These are phyloP conservation scores for Scedosporium minutisporum DNA, from an alignment of 2,329 filamentous ascomycete species.

Conservation along the genomic window DNA sequence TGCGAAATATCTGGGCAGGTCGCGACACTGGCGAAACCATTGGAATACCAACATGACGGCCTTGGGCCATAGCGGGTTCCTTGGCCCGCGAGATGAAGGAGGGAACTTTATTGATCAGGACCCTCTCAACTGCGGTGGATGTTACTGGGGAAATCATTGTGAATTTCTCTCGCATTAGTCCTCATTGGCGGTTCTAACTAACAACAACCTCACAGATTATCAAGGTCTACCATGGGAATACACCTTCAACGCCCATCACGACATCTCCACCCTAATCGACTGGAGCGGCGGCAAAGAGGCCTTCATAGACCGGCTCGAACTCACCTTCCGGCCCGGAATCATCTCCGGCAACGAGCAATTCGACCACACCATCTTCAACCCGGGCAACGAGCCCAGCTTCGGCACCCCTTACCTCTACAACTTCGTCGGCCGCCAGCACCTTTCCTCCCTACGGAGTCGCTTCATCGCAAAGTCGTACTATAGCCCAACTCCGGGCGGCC, in stretches of 20 bases:
- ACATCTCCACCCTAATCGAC: conserved; percentile 44
- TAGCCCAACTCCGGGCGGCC: conserved; percentile 39
- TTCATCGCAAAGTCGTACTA: conserved; percentile 52
- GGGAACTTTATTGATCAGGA: conserved; percentile 42
- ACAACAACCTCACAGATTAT: conserved; percentile 29
- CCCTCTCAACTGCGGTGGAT: conserved; percentile 49
- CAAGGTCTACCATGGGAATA: conserved; percentile 56
- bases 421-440: conserved; percentile 53
- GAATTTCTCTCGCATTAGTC: background rate
- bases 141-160: conserved; percentile 55
- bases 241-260: conserved; percentile 63
- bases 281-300: conserved; percentile 42
- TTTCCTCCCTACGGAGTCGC: conserved; percentile 49
- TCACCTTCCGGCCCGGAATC: conserved; percentile 44
- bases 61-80: conserved; percentile 54
- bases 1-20: conserved; percentile 50
- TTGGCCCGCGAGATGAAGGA: conserved; percentile 48
- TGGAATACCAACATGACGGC: conserved; percentile 52
- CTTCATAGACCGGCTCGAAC: conserved; percentile 50
- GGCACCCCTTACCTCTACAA: conserved; percentile 61
- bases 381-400: conserved; percentile 60
- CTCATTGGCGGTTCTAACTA: background rate
- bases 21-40: conserved; percentile 61
- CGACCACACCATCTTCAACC: conserved; percentile 52
- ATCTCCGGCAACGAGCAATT: conserved; percentile 31